Conservation (phyloP, 345 rosid species). For the Salix purpurea region DNA sequence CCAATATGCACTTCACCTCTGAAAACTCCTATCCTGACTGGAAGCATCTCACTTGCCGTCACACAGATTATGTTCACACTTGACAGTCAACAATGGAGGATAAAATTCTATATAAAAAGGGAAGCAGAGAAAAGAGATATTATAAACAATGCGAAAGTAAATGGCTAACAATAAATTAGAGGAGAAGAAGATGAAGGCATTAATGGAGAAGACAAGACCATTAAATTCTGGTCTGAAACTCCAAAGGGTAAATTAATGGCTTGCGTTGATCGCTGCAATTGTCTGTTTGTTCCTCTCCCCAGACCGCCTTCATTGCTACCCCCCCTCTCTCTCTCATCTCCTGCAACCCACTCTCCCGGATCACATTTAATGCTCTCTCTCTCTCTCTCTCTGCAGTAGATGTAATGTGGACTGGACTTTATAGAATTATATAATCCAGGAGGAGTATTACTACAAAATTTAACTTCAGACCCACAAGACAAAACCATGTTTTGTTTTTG, state of each 20-base stretch:
- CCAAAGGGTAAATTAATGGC: conserved; percentile 35
- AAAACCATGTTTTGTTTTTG: conserved; percentile 10
- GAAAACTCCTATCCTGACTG: background rate
- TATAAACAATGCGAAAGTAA: background rate
- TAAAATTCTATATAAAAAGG: too few species aligned
- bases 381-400: conserved; percentile 16
- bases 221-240: conserved; percentile 34
- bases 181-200: conserved; percentile 35
- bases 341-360: conserved; percentile 40
- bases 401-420: background rate
- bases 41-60: background rate
- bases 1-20: background rate
- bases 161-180: conserved; percentile 20
- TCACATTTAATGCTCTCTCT: conserved; percentile 40
- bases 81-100: background rate
- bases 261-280: conserved; percentile 48
- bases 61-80: background rate
- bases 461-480: background rate
- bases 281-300: conserved; percentile 28
- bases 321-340: conserved; percentile 21
- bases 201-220: conserved; percentile 57
- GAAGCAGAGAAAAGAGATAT: background rate
- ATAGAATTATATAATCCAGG: background rate
- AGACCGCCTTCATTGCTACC: conserved; percentile 34
- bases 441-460: conserved; percentile 1